Base-by-base conservation (phyloP, 2,329 filamentous ascomycete species). In the Rutstroemia sp. region DNA sequence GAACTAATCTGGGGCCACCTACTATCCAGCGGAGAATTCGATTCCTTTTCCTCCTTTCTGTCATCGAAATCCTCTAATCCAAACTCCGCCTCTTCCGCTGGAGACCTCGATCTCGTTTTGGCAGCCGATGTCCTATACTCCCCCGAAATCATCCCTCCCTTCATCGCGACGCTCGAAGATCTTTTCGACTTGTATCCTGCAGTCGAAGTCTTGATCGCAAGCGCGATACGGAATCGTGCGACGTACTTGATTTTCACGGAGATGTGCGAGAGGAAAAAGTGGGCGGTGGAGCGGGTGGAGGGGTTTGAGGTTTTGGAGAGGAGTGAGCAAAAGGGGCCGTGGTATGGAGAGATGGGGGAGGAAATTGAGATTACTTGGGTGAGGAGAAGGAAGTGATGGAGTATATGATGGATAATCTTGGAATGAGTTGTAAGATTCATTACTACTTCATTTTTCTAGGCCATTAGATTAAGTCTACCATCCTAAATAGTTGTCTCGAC, bases 91-190 rank as follows among this genome's bases (percentile, higher is more conserved):
- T 19, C 25, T 12, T 9, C 37, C 14, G 52, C 70, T 67, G 56
- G 74, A 69, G 51, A 70, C 65, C 51, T 69, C 51, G 85, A 92
- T 68, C 71, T 89, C 4, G 78, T 92, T 2, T 71, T 92, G 27
- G 89, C 87, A 4, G 87, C 88, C 37, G 88, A 92, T 68, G 80
- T 92, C 70, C 92, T 86, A 0, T 92, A 92, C 69, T 87, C 92
- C 67, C 76, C 75, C 58, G 74, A 74, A 38, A 77, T 81, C 44
- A 83, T 88, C 50, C 80, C 83, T 0, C 74, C 81, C 1, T 74
- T 92, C 23, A 76, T 88, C 2, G 78, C 76, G 3, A 90, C 87
- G 3, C 69, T 92, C 51, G 72, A 77, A 34, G 78, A 85, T 50
- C 72, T 90, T 12, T 80, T 87, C 49, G 73, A 73, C 1, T 66